Base-by-base conservation (phyloP, 768 basidiomycete genomes). In the Candolleomyces eurysporus region DNA sequence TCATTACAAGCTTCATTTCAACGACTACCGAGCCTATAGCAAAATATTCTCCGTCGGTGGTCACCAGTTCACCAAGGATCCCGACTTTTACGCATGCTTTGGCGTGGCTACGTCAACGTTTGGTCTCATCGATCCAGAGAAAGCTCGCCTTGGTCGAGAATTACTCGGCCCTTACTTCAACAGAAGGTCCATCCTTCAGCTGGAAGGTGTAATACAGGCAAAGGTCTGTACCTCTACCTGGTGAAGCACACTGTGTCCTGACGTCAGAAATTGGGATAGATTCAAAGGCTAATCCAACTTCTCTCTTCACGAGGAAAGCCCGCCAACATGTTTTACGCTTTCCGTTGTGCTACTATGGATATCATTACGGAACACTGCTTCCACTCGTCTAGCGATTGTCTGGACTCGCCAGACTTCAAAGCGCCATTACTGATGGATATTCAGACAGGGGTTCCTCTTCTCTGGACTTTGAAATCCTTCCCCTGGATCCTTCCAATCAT, bases 331-430 rank as follows among this genome's bases (percentile, higher is more conserved):
- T 75, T 74, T 67, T 66, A 75, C 39, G 79, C 78, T 5, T 81
- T 78, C 53, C 73, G 78, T 39, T 77, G 77, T 36, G 69, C 74
- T 14, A 73, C 79, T 10, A 65, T 79, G 62, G 81, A 81, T 62
- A 75, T 79, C 53, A 77, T 82, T 55, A 71, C 78, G 11, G 69
- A 74, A 6, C 78, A 79, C 63, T 76, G 75, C 64, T 81, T 81
- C 56, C 72, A 73, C 14, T 65, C 68, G 30, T 74, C 68, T 21
- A 61, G 71, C 32, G 67, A 76, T 50, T 68, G 73, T 10, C 66
- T 80, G 14, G 68, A 72, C 19, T 65, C 60, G 42, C 71, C 69
- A 4, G 68, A 69, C 9, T 82, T 82, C 61, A 64, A 65, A 14
- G 68, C 74, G 17, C 74, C 75, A 6, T 59, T 80, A 14, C 61